These are phyloP conservation scores for Paecilomyces formosus DNA, from an alignment of 2,329 filamentous ascomycete species.

Conservation along the genomic window DNA sequence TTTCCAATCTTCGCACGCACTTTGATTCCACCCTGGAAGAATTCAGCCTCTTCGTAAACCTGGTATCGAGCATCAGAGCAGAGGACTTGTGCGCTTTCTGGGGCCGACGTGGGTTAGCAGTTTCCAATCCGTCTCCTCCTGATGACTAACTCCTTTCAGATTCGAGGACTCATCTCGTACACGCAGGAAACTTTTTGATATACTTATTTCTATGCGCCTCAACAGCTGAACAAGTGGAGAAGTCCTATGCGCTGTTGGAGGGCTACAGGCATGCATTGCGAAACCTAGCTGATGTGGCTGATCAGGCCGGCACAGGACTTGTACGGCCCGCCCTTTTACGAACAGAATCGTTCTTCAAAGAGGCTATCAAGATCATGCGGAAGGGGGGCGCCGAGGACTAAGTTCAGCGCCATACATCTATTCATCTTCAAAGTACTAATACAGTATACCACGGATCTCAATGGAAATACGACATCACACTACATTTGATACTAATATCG, in stretches of 20 bases:
- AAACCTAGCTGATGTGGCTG: conserved; percentile 10
- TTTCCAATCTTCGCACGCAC: conserved; percentile 13
- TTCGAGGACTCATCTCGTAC: conserved; percentile 39
- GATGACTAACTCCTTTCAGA: conserved; percentile 11
- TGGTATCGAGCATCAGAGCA: conserved; percentile 26
- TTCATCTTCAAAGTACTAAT: background rate
- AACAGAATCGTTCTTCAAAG: conserved; percentile 17
- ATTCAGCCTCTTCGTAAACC: conserved; percentile 21
- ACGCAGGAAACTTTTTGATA: conserved; percentile 43
- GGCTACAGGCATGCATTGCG: conserved; percentile 16
- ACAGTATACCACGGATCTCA: background rate
- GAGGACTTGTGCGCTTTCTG: conserved; percentile 36
- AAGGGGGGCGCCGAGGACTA: background rate
- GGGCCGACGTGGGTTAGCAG: conserved; percentile 34
- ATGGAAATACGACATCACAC: background rate
- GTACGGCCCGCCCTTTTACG: conserved; percentile 15
- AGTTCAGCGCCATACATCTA: background rate
- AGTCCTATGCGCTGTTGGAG: conserved; percentile 13
- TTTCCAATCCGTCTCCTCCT: background rate
- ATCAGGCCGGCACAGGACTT: conserved; percentile 11
- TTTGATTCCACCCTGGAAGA: conserved; percentile 13
- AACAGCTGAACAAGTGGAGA: conserved; percentile 14
- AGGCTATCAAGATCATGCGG: conserved; percentile 12
- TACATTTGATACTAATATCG: background rate
- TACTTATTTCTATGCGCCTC: conserved; percentile 42